Conservation (phyloP, 164 flowering plant species). For the Annona squamosa region DNA sequence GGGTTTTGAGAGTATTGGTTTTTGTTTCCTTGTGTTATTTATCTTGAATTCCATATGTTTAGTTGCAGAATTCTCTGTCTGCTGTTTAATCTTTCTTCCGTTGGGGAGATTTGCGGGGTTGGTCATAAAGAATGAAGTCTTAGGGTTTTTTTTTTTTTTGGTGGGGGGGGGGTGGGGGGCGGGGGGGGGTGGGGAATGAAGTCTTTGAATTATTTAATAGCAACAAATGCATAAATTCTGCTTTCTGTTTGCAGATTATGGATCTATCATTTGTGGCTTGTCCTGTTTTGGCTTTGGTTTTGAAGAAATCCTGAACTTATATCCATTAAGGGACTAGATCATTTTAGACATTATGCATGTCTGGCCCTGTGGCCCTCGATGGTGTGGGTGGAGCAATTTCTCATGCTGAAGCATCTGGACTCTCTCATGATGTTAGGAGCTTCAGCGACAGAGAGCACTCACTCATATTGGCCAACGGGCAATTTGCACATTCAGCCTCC, state of each 20-base stretch:
- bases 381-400: slow-evolving; percentile 35
- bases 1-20: too few relatives aligned
- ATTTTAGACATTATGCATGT: slow-evolving; percentile 76
- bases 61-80: too few relatives aligned
- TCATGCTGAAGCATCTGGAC: slow-evolving; percentile 45
- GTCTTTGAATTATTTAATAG: too few relatives aligned
- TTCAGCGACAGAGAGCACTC: slow-evolving; percentile 22
- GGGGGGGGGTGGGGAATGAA: too few relatives aligned
- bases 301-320: slow-evolving; percentile 18
- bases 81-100: too few relatives aligned
- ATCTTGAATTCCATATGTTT: too few relatives aligned
- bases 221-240: slow-evolving; percentile 9
- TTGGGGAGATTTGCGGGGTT: too few relatives aligned
- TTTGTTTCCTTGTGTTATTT: too few relatives aligned
- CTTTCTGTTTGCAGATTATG: neutral
- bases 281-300: slow-evolving; percentile 4
- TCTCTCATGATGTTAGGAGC: slow-evolving; percentile 41
- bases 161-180: too few relatives aligned
- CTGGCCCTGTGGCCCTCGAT: slow-evolving; percentile 64
- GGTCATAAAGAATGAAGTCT: too few relatives aligned
- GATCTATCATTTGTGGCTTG: neutral
- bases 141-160: too few relatives aligned
- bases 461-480: slow-evolving; percentile 40
- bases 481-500: slow-evolving; percentile 27
- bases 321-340: slow-evolving; percentile 21